Conservation (phyloP, 2,329 filamentous ascomycete genomes). For the Hymenoscyphus fraxineus region DNA sequence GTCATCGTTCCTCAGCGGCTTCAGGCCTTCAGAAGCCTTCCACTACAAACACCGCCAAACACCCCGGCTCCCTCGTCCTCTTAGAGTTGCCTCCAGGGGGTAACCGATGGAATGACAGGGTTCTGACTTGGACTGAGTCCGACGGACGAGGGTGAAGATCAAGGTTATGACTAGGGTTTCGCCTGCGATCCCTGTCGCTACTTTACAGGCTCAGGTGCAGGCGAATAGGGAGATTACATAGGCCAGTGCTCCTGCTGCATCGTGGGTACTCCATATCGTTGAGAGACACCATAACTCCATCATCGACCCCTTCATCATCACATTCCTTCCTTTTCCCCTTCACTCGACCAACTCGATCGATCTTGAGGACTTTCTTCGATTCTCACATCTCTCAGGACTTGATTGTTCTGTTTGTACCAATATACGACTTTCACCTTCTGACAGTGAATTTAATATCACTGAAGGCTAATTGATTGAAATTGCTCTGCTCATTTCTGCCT, state of each 20-base stretch:
- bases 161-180: no score
- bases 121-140: no score
- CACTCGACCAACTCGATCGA: not conserved
- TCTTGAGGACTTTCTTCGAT: constrained; percentile 4
- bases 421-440: not conserved
- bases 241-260: not conserved
- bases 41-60: no score
- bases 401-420: constrained; percentile 5
- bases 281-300: not conserved
- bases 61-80: no score
- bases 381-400: constrained; percentile 9
- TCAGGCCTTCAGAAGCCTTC: no score
- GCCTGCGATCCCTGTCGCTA: no score
- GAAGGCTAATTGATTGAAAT: constrained; percentile 11
- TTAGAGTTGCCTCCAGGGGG: no score
- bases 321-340: not conserved
- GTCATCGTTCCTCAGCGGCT: no score
- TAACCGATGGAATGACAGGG: no score
- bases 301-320: not conserved
- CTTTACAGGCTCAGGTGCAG: not conserved
- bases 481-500: not conserved
- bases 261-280: not conserved
- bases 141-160: no score
- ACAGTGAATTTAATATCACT: no score
- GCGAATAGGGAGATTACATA: not conserved